Base-by-base conservation (phyloP, 208 protist species). In the Zelonia costaricensis region DNA sequence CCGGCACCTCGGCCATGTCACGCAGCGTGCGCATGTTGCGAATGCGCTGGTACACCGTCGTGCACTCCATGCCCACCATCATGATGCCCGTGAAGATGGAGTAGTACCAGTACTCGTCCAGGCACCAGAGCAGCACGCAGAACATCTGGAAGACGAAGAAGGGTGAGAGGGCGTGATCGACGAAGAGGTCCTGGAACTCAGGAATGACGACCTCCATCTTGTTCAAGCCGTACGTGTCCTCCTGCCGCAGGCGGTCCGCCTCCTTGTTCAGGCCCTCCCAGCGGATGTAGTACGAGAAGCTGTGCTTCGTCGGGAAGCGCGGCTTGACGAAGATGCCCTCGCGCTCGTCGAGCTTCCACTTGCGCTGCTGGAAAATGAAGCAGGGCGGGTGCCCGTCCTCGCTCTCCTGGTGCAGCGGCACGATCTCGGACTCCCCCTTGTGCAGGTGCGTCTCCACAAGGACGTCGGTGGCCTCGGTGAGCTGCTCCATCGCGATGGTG, bases 131-230 rank as follows among this genome's bases (percentile, higher is more conserved):
- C 15, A 97, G 67, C 28, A 98, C 92, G 69, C 96, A 98, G 67
- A 98, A 98, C 82, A 99, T 95, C 80, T 99, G 98, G 63, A 99
- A 99, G 1, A 99, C 94, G 72, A 99, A 99, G 79, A 99, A 99
- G 13, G 98, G 98, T 5, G 96, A 91, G 18, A 98, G 67, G 23
- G 92, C 92, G 71, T 99, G 98, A 64, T 99, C 96, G 30, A 95
- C 87, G 45, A 99, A 97, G 43, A 99, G 84, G 46, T 91, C 86
- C 25, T 88, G 70, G 62, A 99, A 99, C 35, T 91, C 78, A n/a
- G 97, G 97, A 38, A 98, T 80, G n/a, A 93, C 84, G 31, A 99
- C 94, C 43, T 92, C 82, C 82, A 98, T 98, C 51, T 80, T 78
- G 75, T 97, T 97, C 10, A 73, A 38, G 28, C 93, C 93, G 67